Evolutionary conservation across 805 yeast species (phyloP), one percentile per base, ranked within the genome.

Genomic region (Wickerhamiella siamensis): DNA sequence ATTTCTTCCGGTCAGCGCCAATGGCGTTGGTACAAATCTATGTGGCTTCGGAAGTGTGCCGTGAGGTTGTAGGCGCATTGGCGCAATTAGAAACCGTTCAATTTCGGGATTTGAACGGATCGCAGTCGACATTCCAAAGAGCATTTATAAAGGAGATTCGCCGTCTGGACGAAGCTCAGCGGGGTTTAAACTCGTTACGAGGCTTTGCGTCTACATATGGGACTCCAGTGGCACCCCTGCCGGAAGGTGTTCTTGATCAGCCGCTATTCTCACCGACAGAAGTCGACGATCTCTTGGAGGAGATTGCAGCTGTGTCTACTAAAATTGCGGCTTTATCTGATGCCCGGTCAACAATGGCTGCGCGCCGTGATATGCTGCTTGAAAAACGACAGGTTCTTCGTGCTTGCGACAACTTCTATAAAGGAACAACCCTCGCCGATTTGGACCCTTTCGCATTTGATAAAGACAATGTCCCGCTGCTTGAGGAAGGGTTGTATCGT

Each of bases 21-120:
- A 93, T 91, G 97, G 76, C 93, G 41, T 73, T 87, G 51, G 80
- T 88, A 35, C 95, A 91, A 65, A 67, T 91, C 51, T 88, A 84
- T 59, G 75, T 91, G 40, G 87, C 97, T 2, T 74, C 81, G 19
- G 98, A 91, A 62, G 76, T 80, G 22, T 75, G 94, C 5, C 72
- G 97, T 47, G 93, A 84, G 42, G 75, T 83, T 26, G 79, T 84
- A 15, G 76, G 83, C 43, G 74, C 79, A 20, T 65, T 91, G 27
- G 99, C 98, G 3, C 79, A 80, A 46, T 66, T 83, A 59, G 87
- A 88, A 20, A 65, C 77, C 44, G 74, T 91, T 26, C 96, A 91
- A 55, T 83, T 91, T 57, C 69, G 94, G 45, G 98, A 91, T 61
- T 67, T 83, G 63, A 91, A 91, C 60, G 66, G 75, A 38, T 74